Evolutionary conservation across 148 eudicot species (phyloP), one percentile per base, ranked within the genome.

Genomic region (Amaranthus hypochondriacus): DNA sequence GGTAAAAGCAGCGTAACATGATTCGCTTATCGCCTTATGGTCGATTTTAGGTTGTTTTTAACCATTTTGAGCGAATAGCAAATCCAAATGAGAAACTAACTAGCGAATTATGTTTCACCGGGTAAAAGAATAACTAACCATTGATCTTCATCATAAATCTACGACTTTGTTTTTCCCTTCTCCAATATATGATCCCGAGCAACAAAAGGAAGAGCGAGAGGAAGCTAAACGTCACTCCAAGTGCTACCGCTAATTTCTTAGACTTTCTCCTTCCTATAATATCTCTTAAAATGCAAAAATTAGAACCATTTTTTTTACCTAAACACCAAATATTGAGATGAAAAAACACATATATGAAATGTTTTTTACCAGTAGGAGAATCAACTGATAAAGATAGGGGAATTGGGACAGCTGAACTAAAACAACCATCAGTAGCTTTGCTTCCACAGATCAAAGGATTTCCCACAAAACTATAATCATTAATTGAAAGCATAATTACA

Each of bases 371-470:
- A 50, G 89, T 58, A 9, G 92, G 83, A 2, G 96, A 85, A 75
- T 68, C 79, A 4, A 92, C 70, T 39, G 93, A 71, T 57, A 89
- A 80, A 4, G 96, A 86, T 57, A 85, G 87, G 71, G 99, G 94
- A 62, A 72, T 78, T 50, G 89, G 84, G 60, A 73, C 71, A 54
- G 78, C 65, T 28, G 85, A 83, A 62, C 88, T 90, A 28, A 90
- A 92, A 65, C 99, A 95, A 57, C 88, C 97, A 81, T 82, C 83
- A 67, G 49, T 77, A 50, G 86, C 74, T 77, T 87, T 89, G 78
- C 78, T 90, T 77, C 80, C 93, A 79, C 98, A 94, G 68, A 94
- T 88, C 66, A 90, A 68, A 72, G 92, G 79, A 71, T 94, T 94
- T 49, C 95, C 95, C 74, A 84, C 78, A 75, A 91, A 55, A 84